Base-by-base conservation (phyloP, 2,329 filamentous ascomycete genomes). In the Basipetospora chlamydospora region DNA sequence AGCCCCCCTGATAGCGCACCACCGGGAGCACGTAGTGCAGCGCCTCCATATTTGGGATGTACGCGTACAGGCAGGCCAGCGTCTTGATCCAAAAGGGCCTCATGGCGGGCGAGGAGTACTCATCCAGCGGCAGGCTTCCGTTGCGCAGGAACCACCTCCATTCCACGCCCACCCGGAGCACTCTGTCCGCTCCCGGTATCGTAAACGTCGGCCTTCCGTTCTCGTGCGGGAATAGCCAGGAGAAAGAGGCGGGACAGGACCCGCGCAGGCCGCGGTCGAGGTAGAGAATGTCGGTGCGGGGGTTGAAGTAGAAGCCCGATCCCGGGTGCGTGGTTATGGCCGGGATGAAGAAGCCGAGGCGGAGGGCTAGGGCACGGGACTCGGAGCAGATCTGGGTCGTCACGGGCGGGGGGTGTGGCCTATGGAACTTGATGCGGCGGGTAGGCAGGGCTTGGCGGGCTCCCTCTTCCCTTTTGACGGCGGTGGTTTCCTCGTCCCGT, bases 81-180 rank as follows among this genome's bases (percentile, higher is more conserved):
- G 42, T 43, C 1, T 37, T 35, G 17, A 35, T 41, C 50, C 49
- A 53, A 22, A 43, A 44, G 3, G 9, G 37, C 2, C 39, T 37
- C 31, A 47, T 46, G 11, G 25, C 20, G 12, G 16, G 26, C 16
- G 15, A 29, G 5, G 34, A 20, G 6, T 44, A 44, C 26, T 48
- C 42, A 15, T 44, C 44, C 2, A 28, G 32, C 15, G 43, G 39
- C 17, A 43, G 43, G 6, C 42, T 46, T 1, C 48, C 47, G 26
- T 53, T 47, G 11, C 38, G 40, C 30, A 49, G 48, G 38, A 52
- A 47, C 16, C 49, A 44, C 4, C 51, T 46, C 52, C 49, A 54
- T 23, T 54, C 46, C 4, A 53, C 22, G 0, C 49, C 50, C 2
- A 50, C 42, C n/a, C 55, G 41, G 15, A 45, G 40, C 0, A 53